Base-by-base conservation (phyloP, 768 basidiomycete genomes). In the Tulasnella sp. region DNA sequence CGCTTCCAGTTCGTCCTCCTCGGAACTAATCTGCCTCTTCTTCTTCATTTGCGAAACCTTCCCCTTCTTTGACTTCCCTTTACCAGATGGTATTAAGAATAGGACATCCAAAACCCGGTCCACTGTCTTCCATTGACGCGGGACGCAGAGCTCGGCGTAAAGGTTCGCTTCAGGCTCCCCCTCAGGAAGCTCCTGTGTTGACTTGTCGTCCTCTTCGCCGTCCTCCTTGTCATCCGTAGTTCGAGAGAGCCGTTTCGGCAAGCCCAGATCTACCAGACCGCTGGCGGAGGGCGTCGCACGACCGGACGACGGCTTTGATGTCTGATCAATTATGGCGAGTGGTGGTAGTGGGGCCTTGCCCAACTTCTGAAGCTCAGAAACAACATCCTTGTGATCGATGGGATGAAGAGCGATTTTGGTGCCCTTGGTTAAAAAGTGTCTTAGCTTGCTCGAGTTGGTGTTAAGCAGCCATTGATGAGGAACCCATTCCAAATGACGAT, bases 381-480 rank as follows among this genome's bases (percentile, higher is more conserved):
- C 11, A 58, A 56, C 15, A 23, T 74, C 68, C 5, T 70, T 67
- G 24, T 78, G 73, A 58, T 78, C 74, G 0, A 76, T 73, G 48
- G 17, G 44, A 7, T 89, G 71, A 47, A 94, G 74, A 38, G 82
- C 76, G 13, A 92, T 78, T 67, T 79, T 83, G 0, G 86, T 73
- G 3, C 92, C 90, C 13, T 76, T 74, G 8, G 69, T 64, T 41
- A 94, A 73, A 72, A 95, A 97, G 68, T 88, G 80, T 64, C 84
- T 86, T 61, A 96, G 72, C 67, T 84, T 88, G 10, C 70, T 67
- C n/a, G 72, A 68, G 53, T 80, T 75, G n/a, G 80, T 83, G 9
- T 85, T 80, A 29, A 83, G 74, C 1, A 96, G 75, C 91, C 91
- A 97, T 75, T 86, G 83, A 66, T 97, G 93, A 29, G 91, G 86